These are phyloP conservation scores for Cucurbitaria berberidis DNA, from an alignment of 2,329 filamentous ascomycete species.

Conservation along the genomic window DNA sequence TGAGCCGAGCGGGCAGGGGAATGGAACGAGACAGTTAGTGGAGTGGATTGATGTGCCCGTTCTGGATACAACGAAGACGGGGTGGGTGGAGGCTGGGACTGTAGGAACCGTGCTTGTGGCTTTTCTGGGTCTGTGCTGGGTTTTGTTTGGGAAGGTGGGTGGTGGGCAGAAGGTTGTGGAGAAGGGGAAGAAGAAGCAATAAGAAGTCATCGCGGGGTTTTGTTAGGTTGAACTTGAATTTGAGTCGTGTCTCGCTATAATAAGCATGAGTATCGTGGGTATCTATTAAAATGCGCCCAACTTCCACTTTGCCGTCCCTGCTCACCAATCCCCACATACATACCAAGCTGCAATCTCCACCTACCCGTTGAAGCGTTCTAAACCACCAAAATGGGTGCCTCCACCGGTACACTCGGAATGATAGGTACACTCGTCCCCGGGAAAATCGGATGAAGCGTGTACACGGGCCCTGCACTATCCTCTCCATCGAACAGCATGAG, in stretches of 20 bases:
- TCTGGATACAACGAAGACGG: conserved; percentile 44
- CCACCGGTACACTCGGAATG: conserved; percentile 29
- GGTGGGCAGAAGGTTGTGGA: conserved; percentile 6
- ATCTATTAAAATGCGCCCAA: background rate
- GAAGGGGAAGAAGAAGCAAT: conserved; percentile 33
- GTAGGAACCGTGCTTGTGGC: conserved; percentile 51
- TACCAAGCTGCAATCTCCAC: background rate
- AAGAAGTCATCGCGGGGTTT: conserved; percentile 3
- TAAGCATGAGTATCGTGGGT: background rate
- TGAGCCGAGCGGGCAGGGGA: conserved; percentile 31
- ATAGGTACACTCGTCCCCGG: conserved; percentile 31
- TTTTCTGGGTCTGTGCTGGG: conserved; percentile 55
- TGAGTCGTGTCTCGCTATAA: conserved; percentile 1
- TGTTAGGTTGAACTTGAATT: background rate
- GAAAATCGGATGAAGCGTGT: conserved; percentile 76
- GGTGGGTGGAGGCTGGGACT: conserved; percentile 53
- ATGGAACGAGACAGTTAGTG: conserved; percentile 28
- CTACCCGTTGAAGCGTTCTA: background rate
- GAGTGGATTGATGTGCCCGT: conserved; percentile 51
- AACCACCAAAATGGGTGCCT: conserved; percentile 24
- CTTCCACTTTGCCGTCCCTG: background rate
- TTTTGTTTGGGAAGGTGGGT: conserved; percentile 37
- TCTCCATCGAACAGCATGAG: conserved; percentile 90
- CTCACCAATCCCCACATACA: background rate
- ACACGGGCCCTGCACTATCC: conserved; percentile 76